Base-by-base conservation (phyloP, 2,329 filamentous ascomycete species). In the Spiromastix sp. region DNA sequence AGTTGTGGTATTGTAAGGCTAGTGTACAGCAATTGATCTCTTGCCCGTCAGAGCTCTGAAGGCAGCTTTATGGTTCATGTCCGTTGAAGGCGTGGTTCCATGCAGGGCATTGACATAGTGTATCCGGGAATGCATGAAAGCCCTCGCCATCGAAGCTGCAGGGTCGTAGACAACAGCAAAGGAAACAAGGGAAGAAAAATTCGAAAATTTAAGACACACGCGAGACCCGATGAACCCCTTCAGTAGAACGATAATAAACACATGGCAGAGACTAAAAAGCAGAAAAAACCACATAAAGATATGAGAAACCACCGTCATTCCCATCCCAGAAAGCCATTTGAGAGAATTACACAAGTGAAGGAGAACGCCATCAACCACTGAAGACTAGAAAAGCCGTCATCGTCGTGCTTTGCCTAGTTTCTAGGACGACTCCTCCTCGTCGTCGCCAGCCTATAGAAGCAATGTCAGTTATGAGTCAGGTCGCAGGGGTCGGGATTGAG, bases 351-450 rank as follows among this genome's bases (percentile, higher is more conserved):
- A 30, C 20, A 11, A 12, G 11, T n/a, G n/a, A n/a, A 35, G 11
- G 19, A 12, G 33, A 29, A 21, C 30, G 36, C 36, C 20, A 32
- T 26, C 5, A 27, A 19, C 33, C 27, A 38, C 12, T 34, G 31
- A 29, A 30, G 18, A 36, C 11, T 32, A 34, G n/a, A 13, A 17
- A 35, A 16, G 34, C 24, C 21, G 27, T 27, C 26, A 29, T n/a
- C n/a, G n/a, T n/a, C n/a, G n/a, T n/a, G n/a, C n/a, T n/a, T 13
- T 26, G 18, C 18, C 11, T 30, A 10, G 15, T 13, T 31, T 34
- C 34, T 36, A 46, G 35, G 35, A 34, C 28, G 40, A 44, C 32
- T 46, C 44, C 10, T 44, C 42, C 8, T 45, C 44, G 7, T 45
- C 44, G 11, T 46, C 42, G 5, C 37, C 39, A 11, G 38, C 40